Evolutionary conservation across 306 rosid species (phyloP), one percentile per base, ranked within the genome.

Genomic region (Urtica urens): DNA sequence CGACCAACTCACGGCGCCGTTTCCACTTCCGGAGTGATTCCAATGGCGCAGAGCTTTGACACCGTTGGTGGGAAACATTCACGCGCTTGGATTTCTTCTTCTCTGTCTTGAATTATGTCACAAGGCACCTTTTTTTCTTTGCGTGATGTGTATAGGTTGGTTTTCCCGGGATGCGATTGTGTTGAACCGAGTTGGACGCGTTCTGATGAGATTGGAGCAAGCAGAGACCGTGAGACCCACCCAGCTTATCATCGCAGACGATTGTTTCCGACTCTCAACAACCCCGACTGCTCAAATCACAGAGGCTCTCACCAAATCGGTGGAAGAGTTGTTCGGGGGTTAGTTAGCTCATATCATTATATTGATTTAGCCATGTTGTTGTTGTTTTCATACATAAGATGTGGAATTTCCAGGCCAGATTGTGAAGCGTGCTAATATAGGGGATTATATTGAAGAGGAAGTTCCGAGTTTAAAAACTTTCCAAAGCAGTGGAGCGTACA

Each of bases 11-110:
- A 77, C 40, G 87, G 60, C 47, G 63, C 58, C 58, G 35, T 90
- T 70, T 73, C 87, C 41, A 64, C 65, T 57, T 49, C 70, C 10
- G 92, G 94, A 62, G 94, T 81, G 41, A 63, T 46, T 54, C 99
- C 99, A 22, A 59, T 85, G 95, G 77, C 99, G 20, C 99, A 90
- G 44, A 90, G 87, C 47, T 82, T 81, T 53, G 99, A 90, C 55
- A 85, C 85, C 10, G 87, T 85, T 23, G 95, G 99, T 90, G 75
- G 63, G 79, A 42, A 31, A 31, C 37, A 31, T 13, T 31, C 37
- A 31, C 37, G 7, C 37, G 2, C 13, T 8, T 31, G 13, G n/a
- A n/a, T n/a, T n/a, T n/a, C n/a, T n/a, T n/a, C n/a, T n/a, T n/a
- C n/a, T n/a, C n/a, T n/a, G n/a, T n/a, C n/a, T n/a, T n/a, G n/a